Percentiles rank a stretch among this genome's conserved stretches.
Evolutionary conservation across 768 basidiomycete species (phyloP).

Genomic region (Russula abietina): DNA sequence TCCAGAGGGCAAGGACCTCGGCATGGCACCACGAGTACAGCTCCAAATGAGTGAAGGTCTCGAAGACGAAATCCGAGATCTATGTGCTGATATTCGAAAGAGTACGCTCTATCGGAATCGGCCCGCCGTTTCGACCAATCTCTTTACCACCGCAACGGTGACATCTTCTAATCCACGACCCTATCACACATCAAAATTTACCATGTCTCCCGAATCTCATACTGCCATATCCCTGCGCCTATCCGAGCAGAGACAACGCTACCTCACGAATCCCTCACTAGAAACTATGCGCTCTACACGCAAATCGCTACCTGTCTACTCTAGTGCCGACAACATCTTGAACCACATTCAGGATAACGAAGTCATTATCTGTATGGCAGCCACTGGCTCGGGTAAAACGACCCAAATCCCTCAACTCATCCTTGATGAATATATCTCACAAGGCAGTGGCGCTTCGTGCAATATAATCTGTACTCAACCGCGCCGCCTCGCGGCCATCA

Average conservation of each 20-base stretch:
- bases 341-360: constrained; percentile 67
- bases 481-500: constrained; percentile 83
- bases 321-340: constrained; percentile 60
- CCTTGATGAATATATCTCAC: constrained; percentile 73
- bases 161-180: constrained; percentile 20
- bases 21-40: constrained; percentile 60
- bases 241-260: constrained; percentile 45
- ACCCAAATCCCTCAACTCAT: constrained; percentile 93
- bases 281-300: constrained; percentile 65
- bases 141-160: constrained; percentile 1
- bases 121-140: constrained; percentile 33
- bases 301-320: constrained; percentile 66
- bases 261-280: constrained; percentile 53
- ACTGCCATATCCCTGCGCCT: constrained; percentile 56
- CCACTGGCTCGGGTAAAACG: constrained; percentile 90
- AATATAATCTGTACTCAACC: constrained; percentile 94
- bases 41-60: constrained; percentile 60
- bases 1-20: constrained; percentile 61
- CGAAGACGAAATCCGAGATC: constrained; percentile 63
- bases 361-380: constrained; percentile 84
- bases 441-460: constrained; percentile 74
- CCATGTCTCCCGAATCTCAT: constrained; percentile 29
- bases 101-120: constrained; percentile 63
- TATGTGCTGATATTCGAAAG: constrained; percentile 59
- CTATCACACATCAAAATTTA: constrained; percentile 26